phyloP scores from a whole-genome alignment of 2,329 filamentous ascomycete genomes.

The Ciborinia camelliae region DNA sequence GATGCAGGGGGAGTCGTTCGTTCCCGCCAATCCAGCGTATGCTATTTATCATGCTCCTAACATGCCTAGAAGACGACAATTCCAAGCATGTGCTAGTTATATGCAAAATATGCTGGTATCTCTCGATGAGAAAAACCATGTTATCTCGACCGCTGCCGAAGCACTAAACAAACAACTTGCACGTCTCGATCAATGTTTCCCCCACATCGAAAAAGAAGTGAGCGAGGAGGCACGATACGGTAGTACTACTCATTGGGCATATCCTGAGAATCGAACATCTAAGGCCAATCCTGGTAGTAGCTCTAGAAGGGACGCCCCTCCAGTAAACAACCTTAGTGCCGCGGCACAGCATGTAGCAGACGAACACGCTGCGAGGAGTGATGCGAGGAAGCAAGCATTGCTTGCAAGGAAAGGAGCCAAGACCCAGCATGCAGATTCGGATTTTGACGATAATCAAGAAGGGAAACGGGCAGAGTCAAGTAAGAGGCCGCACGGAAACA shows the following conservation, averaged over 20 bases:
- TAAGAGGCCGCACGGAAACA: slow-evolving; percentile 61
- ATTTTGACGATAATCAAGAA: slow-evolving; percentile 67
- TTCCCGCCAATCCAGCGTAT: slow-evolving; percentile 39
- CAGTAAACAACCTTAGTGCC: slow-evolving; percentile 64
- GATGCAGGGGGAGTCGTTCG: slow-evolving; percentile 15
- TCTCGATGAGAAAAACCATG: slow-evolving; percentile 96
- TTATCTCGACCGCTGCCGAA: slow-evolving; percentile 88
- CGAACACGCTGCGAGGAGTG: slow-evolving; percentile 79
- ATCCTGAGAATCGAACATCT: slow-evolving; percentile 74
- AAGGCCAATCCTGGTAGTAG: slow-evolving; percentile 66
- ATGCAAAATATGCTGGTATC: slow-evolving; percentile 84
- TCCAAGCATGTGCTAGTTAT: slow-evolving; percentile 72
- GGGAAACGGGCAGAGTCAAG: slow-evolving; percentile 38
- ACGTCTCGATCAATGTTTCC: slow-evolving; percentile 83
- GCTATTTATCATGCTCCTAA: slow-evolving; percentile 55
- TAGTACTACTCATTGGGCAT: slow-evolving; percentile 91
- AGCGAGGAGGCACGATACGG: slow-evolving; percentile 93
- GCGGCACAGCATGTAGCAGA: slow-evolving; percentile 76
- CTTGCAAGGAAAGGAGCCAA: slow-evolving; percentile 59
- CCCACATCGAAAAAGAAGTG: slow-evolving; percentile 82
- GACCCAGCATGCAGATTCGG: slow-evolving; percentile 66
- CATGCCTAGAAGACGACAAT: slow-evolving; percentile 67
- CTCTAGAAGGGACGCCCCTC: slow-evolving; percentile 73
- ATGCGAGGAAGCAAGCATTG: slow-evolving; percentile 78
- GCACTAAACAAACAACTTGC: slow-evolving; percentile 79